Base-by-base conservation (phyloP, 441 rosid species). In the Raphanus hybrid region DNA sequence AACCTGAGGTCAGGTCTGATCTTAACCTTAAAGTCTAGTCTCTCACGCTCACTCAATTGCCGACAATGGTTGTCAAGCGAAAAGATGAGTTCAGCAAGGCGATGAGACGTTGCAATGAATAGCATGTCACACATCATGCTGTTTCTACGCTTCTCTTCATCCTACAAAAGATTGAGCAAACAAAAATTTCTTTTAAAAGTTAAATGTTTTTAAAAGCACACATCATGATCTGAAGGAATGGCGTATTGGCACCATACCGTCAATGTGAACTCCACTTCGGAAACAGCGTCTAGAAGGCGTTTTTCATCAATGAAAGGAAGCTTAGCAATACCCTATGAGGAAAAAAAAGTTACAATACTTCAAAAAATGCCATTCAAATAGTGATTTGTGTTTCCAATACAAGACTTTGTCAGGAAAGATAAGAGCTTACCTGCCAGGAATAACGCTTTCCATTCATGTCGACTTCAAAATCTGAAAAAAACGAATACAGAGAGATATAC, bases 381-480 rank as follows among this genome's bases (percentile, higher is more conserved):
- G 59, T 69, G 65, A 57, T 6, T 6, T 61, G 6, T 72, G 75
- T 55, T 67, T 67, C n/a, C 41, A 32, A n/a, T 58, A 62, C 8
- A 10, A 3, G 4, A 58, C 34, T 34, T 27, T 35, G 39, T 55
- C 58, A 39, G 29, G 41, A 50, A 74, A 72, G 78, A 80, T 35
- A 60, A 68, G 48, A 68, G 48, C 52, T 67, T 54, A 89, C 99
- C 97, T 93, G 99, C 98, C 99, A 93, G 7, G 97, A 78, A 80
- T 37, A 93, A 34, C 97, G 92, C 82, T 96, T 96, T 48, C 98
- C 99, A 81, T 88, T 89, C 97, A 96, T 96, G 84, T 96, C 99
- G 74, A 96, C 92, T 83, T 92, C 96, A 80, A 96, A 96, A 84
- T 96, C 99, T 96, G n/a, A n/a, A n/a, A n/a, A n/a, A n/a, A n/a